These are phyloP conservation scores for Monilinia aucupariae DNA, from an alignment of 2,329 filamentous ascomycete species.

Conservation along the genomic window DNA sequence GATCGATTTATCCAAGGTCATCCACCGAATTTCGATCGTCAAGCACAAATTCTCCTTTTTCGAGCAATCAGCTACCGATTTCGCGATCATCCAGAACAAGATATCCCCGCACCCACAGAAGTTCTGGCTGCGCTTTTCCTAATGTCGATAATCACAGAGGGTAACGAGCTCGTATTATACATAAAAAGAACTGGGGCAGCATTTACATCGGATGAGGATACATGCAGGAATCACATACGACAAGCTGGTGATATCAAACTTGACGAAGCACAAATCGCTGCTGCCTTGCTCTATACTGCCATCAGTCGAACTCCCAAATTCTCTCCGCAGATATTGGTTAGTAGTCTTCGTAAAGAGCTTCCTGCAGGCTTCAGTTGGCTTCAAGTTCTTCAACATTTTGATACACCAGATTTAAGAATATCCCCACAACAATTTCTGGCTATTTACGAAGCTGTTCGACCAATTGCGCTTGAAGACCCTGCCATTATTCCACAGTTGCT, in stretches of 20 bases:
- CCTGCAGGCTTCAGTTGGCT: slow-evolving; percentile 62
- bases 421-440: slow-evolving; percentile 74
- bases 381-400: slow-evolving; percentile 72
- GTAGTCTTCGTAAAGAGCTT: slow-evolving; percentile 57
- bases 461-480: slow-evolving; percentile 58
- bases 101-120: slow-evolving; percentile 61
- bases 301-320: slow-evolving; percentile 53
- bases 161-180: slow-evolving; percentile 54
- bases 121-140: slow-evolving; percentile 67
- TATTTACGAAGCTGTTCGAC: slow-evolving; percentile 73
- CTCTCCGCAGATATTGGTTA: slow-evolving; percentile 51
- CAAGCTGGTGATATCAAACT: slow-evolving; percentile 55
- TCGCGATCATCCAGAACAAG: slow-evolving; percentile 48
- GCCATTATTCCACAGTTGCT: slow-evolving; percentile 86
- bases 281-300: slow-evolving; percentile 63
- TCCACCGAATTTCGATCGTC: slow-evolving; percentile 76
- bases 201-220: slow-evolving; percentile 70
- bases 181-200: slow-evolving; percentile 71
- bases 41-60: slow-evolving; percentile 63
- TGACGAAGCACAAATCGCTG: slow-evolving; percentile 75
- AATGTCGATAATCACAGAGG: slow-evolving; percentile 57
- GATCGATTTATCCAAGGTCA: slow-evolving; percentile 84
- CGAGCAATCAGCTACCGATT: slow-evolving; percentile 56
- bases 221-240: slow-evolving; percentile 51
- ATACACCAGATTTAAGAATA: slow-evolving; percentile 70